Evolutionary conservation across 2,329 filamentous ascomycete genomes (phyloP).

Genomic region (Ascochyta fabae): DNA sequence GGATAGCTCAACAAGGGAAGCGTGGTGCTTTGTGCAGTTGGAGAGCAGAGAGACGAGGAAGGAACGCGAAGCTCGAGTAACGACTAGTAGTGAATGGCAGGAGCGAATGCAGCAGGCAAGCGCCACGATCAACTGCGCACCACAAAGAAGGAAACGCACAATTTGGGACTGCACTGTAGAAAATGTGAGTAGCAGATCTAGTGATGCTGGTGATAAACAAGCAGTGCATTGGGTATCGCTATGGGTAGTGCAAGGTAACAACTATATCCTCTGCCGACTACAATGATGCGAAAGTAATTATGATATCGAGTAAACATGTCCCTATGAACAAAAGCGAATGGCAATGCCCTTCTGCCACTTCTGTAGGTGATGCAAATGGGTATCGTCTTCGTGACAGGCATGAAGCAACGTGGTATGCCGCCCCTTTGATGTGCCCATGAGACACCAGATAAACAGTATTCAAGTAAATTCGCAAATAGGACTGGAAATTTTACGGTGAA

Average conservation of each 20-base stretch:
- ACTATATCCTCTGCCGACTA: not conserved
- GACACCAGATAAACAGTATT: constrained; percentile 6
- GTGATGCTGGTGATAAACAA: not conserved
- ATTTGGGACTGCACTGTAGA: not conserved
- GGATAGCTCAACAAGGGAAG: too few relatives aligned
- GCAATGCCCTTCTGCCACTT: not conserved
- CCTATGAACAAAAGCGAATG: not conserved
- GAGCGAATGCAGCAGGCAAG: constrained; percentile 1
- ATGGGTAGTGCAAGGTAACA: not conserved
- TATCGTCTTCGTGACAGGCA: constrained; percentile 12
- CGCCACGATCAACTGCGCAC: not conserved
- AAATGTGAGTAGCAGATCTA: not conserved
- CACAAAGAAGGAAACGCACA: not conserved
- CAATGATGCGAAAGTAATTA: not conserved
- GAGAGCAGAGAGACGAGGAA: not conserved
- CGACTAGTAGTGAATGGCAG: not conserved
- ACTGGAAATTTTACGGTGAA: constrained; percentile 10
- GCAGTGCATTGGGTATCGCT: constrained; percentile 8
- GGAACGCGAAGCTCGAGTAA: not conserved
- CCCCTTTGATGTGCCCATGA: constrained; percentile 1
- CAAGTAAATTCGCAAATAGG: constrained; percentile 30
- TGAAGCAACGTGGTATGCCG: constrained; percentile 5
- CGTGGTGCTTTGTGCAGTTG: not conserved
- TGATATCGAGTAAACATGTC: not conserved
- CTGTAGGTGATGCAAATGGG: constrained; percentile 2